phyloP scores from a whole-genome alignment of 2,329 filamentous ascomycete species.

The Colletotrichum simmondsii region DNA sequence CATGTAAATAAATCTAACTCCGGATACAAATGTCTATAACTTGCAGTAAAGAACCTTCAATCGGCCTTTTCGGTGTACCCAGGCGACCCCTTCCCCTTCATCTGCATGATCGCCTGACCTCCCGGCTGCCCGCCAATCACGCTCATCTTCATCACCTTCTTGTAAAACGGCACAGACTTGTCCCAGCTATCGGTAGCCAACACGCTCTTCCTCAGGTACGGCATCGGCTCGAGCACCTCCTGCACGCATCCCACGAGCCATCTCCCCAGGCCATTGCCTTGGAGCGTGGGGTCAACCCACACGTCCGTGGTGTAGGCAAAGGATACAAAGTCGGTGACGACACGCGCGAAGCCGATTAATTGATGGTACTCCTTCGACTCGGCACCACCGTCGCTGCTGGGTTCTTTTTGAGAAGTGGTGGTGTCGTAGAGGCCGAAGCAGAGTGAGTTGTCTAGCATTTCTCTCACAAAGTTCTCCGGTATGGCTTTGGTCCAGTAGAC shows the following conservation, averaged over 20 bases:
- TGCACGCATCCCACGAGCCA: conserved; percentile 73
- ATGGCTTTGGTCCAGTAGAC: conserved; percentile 70
- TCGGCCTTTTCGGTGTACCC: background rate
- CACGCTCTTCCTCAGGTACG: conserved; percentile 68
- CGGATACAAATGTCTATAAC: background rate
- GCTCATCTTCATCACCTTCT: conserved; percentile 43
- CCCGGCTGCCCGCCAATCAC: conserved; percentile 36
- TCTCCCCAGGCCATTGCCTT: conserved; percentile 69
- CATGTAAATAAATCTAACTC: background rate
- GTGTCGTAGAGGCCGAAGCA: conserved; percentile 66
- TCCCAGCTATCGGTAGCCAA: conserved; percentile 58
- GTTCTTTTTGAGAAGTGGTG: background rate
- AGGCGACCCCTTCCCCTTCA: conserved; percentile 36
- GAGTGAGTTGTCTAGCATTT: conserved; percentile 66
- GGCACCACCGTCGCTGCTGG: no score
- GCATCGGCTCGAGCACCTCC: conserved; percentile 66
- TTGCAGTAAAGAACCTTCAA: background rate
- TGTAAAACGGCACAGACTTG: conserved; percentile 46
- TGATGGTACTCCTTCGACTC: background rate
- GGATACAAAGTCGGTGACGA: conserved; percentile 77
- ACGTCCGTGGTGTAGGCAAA: conserved; percentile 77
- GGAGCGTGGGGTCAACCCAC: conserved; percentile 70
- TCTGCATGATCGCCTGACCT: conserved; percentile 36
- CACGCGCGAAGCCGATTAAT: conserved; percentile 67
- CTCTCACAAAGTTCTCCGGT: conserved; percentile 58